These are phyloP conservation scores for Botrytis elliptica DNA, from an alignment of 2,329 filamentous ascomycete genomes.

Conservation along the genomic window DNA sequence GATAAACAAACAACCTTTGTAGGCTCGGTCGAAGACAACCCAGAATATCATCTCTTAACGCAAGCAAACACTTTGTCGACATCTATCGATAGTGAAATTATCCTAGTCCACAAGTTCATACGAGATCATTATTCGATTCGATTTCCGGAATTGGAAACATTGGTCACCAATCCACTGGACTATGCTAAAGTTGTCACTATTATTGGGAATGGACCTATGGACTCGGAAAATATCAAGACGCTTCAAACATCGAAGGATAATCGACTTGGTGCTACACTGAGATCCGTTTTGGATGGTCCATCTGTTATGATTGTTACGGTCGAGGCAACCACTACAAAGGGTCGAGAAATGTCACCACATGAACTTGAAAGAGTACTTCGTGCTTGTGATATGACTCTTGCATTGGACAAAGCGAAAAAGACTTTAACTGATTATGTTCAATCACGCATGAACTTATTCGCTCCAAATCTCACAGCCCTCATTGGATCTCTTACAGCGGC, in stretches of 20 bases:
- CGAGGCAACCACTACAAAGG: slow-evolving; percentile 87
- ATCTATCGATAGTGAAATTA: slow-evolving; percentile 89
- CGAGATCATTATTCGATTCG: slow-evolving; percentile 92
- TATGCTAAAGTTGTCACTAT: slow-evolving; percentile 95
- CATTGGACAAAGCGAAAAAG: slow-evolving; percentile 81
- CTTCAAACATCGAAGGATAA: slow-evolving; percentile 78
- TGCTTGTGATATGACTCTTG: slow-evolving; percentile 86
- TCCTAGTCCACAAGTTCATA: slow-evolving; percentile 92
- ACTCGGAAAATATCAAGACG: slow-evolving; percentile 74
- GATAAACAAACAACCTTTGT: slow-evolving; percentile 63
- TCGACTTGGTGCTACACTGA: slow-evolving; percentile 70
- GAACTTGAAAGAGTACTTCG: slow-evolving; percentile 72
- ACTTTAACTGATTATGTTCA: slow-evolving; percentile 91
- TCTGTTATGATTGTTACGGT: slow-evolving; percentile 94
- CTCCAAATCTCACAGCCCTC: slow-evolving; percentile 86
- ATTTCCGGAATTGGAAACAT: slow-evolving; percentile 87
- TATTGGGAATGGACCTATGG: slow-evolving; percentile 86
- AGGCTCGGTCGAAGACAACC: slow-evolving; percentile 87
- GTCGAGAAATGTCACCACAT: slow-evolving; percentile 69
- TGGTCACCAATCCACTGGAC: slow-evolving; percentile 88
- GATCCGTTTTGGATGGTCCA: slow-evolving; percentile 80
- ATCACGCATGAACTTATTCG: slow-evolving; percentile 94
- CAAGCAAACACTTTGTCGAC: slow-evolving; percentile 88
- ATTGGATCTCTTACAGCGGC: slow-evolving; percentile 92
- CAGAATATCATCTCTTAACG: slow-evolving; percentile 84